These are phyloP conservation scores for Eucalyptus sp. DNA, from an alignment of 345 rosid species.

Conservation along the genomic window DNA sequence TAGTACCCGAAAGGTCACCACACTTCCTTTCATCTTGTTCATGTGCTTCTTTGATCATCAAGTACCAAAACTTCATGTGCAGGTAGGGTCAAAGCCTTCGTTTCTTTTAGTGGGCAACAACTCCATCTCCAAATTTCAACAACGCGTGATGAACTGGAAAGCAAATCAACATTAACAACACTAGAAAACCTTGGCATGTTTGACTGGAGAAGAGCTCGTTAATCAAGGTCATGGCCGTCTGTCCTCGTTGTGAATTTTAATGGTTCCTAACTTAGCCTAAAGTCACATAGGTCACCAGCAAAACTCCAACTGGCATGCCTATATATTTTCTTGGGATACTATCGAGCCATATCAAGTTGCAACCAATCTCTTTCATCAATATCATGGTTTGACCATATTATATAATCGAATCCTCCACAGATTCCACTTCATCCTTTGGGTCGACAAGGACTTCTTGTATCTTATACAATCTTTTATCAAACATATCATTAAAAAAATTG, in stretches of 20 bases:
- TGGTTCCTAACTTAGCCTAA: neutral
- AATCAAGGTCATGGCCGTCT: neutral
- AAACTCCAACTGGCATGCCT: neutral
- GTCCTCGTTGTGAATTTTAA: neutral
- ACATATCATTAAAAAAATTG: neutral
- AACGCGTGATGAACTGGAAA: neutral
- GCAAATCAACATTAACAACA: neutral
- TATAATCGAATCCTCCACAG: neutral
- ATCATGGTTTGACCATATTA: neutral
- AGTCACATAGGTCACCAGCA: neutral
- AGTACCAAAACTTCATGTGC: slow-evolving; percentile 3
- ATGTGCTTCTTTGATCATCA: neutral
- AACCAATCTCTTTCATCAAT: neutral
- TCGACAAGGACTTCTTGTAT: neutral
- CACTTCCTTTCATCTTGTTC: neutral
- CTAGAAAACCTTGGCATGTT: neutral
- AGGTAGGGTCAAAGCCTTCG: neutral
- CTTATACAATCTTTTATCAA: neutral
- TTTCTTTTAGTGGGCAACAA: neutral
- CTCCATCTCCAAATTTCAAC: neutral
- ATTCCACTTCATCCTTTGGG: neutral
- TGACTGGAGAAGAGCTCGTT: neutral
- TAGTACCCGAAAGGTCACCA: neutral
- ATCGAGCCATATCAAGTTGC: neutral
- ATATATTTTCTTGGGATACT: neutral